Percentiles rank a stretch among this genome's conserved stretches.
Evolutionary conservation across 2,329 filamentous ascomycete genomes (phyloP).

Genomic region (Pyricularia pennisetigena): DNA sequence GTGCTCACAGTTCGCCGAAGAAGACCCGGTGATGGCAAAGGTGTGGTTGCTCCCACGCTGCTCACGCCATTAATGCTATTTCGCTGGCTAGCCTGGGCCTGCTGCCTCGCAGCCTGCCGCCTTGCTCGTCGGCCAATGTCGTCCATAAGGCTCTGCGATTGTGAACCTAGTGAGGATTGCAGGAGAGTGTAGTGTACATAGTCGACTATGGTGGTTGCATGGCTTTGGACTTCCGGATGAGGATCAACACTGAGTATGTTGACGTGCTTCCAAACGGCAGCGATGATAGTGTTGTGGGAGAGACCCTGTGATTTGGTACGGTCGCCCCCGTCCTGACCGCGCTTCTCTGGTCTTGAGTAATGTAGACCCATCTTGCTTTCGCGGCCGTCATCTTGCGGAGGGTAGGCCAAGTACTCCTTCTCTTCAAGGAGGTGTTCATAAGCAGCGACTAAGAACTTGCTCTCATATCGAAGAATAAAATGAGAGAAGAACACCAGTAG

Average conservation of each 20-base stretch:
- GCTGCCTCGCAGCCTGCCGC: constrained; percentile 34
- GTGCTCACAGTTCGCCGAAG: constrained; percentile 55
- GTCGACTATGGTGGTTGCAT: constrained; percentile 79
- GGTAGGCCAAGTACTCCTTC: constrained; percentile 53
- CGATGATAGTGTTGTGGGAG: constrained; percentile 83
- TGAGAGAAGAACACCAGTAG: constrained; percentile 87
- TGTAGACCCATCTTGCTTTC: constrained; percentile 54
- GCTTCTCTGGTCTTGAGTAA: constrained; percentile 45
- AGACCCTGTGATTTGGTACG: constrained; percentile 47
- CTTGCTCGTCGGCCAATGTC: constrained; percentile 52
- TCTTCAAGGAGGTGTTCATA: constrained; percentile 88
- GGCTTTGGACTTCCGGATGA: constrained; percentile 82
- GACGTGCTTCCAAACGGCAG: constrained; percentile 88
- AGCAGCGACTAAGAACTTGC: constrained; percentile 82
- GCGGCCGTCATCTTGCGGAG: constrained; percentile 44
- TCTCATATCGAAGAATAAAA: constrained; percentile 83
- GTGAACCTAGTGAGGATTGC: constrained; percentile 62
- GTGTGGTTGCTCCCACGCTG: constrained; percentile 23
- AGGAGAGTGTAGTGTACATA: constrained; percentile 71
- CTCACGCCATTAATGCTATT: constrained; percentile 28
- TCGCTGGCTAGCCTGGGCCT: constrained; percentile 30
- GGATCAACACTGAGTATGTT: constrained; percentile 88
- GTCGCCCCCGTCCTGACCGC: constrained; percentile 47
- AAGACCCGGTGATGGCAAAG: constrained; percentile 44
- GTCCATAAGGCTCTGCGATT: constrained; percentile 63